phyloP scores from a whole-genome alignment of 306 rosid species.

The Rosa persica region DNA sequence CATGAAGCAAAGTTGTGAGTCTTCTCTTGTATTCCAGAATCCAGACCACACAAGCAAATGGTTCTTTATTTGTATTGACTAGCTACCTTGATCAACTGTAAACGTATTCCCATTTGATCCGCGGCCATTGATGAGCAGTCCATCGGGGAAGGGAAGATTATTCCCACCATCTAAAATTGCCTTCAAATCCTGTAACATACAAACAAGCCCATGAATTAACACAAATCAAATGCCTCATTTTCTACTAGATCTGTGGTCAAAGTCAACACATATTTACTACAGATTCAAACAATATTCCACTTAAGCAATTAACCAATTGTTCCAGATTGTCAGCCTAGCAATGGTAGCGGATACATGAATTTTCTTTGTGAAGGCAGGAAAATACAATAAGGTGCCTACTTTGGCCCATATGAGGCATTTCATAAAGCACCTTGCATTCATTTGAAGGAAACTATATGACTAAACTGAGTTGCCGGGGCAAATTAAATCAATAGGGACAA shows the following conservation, averaged over 20 bases:
- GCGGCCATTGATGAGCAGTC: slow-evolving; percentile 78
- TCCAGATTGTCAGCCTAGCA: not conserved
- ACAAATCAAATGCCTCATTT: not conserved
- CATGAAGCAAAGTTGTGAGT: slow-evolving; percentile 1
- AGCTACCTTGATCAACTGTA: slow-evolving; percentile 73
- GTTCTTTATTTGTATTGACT: not conserved
- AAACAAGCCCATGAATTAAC: not conserved
- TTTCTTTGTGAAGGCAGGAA: not conserved
- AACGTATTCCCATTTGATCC: slow-evolving; percentile 54
- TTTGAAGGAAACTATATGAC: no score
- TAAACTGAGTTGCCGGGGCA: no score
- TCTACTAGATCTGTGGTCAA: not conserved
- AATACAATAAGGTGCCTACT: not conserved
- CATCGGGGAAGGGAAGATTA: slow-evolving; percentile 84
- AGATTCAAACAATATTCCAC: not conserved
- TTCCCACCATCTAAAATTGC: slow-evolving; percentile 74
- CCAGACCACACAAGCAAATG: slow-evolving; percentile 11
- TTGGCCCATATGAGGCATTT: not conserved
- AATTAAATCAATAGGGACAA: no score
- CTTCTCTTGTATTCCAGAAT: not conserved
- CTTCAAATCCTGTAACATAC: slow-evolving; percentile 59
- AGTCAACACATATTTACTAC: not conserved
- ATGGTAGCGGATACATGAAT: not conserved
- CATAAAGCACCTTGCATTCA: not conserved
- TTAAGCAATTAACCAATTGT: not conserved